These are phyloP conservation scores for Buxus sempervirens DNA, from an alignment of 164 flowering plant species.

Conservation along the genomic window DNA sequence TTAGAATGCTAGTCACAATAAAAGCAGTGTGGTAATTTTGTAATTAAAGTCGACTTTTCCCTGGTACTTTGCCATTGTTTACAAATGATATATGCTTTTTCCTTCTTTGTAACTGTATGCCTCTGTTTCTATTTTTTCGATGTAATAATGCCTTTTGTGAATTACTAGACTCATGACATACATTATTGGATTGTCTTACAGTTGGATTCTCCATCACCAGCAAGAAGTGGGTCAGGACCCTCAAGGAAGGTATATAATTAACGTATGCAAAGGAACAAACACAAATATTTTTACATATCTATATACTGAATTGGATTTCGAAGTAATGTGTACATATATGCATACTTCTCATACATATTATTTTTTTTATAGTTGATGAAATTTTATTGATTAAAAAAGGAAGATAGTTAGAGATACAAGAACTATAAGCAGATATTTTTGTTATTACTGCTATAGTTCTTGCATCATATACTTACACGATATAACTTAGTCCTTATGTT, in stretches of 20 bases:
- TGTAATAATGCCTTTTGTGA: not conserved
- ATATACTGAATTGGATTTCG: no score
- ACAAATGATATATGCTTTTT: no score
- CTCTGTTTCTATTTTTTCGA: not conserved
- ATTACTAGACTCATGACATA: not conserved
- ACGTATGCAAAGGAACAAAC: not conserved
- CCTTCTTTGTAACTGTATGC: not conserved
- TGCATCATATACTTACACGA: no score
- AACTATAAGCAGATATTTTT: no score
- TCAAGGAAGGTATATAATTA: slow-evolving; percentile 42
- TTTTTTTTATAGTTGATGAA: no score
- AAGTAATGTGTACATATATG: no score
- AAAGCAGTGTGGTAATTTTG: not conserved
- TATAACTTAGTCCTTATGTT: no score
- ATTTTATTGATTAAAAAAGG: no score
- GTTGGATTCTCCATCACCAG: slow-evolving; percentile 35
- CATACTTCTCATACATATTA: no score
- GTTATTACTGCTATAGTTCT: not conserved
- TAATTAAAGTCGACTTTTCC: not conserved
- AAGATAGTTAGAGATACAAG: no score
- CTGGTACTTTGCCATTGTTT: not conserved
- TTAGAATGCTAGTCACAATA: not conserved
- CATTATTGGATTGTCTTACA: not conserved
- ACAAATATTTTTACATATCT: no score
- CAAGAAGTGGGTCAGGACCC: slow-evolving; percentile 44